A percentile compares a stretch with the other conserved stretches of the same genome.
Evolutionary conservation across 202 grass and related monocot genomes (phyloP).

Genomic region (Alloteropsis angusta): DNA sequence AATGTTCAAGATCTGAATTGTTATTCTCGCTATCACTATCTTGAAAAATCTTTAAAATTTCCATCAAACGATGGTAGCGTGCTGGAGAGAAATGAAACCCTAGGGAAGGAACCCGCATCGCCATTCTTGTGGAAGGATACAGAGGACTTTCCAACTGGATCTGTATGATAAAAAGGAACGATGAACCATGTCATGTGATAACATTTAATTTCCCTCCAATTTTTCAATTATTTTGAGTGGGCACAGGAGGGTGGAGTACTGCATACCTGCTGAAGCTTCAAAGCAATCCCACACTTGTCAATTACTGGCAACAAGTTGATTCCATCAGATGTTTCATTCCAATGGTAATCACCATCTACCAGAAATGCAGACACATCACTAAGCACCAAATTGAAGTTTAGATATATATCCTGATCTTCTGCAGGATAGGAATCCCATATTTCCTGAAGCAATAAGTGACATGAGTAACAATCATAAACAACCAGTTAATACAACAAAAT

Average conservation of each 20-base stretch:
- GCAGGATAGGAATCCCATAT: constrained; percentile 64
- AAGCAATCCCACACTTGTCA: constrained; percentile 84
- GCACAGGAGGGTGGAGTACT: neutral
- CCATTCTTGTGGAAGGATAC: constrained; percentile 85
- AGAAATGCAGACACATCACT: constrained; percentile 96
- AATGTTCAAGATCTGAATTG: constrained; percentile 42
- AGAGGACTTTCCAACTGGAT: constrained; percentile 81
- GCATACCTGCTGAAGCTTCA: constrained; percentile 91
- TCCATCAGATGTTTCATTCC: constrained; percentile 45
- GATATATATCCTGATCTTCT: constrained; percentile 73
- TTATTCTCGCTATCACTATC: constrained; percentile 44
- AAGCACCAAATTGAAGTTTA: constrained; percentile 91
- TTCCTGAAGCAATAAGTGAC: constrained; percentile 56
- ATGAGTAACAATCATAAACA: constrained; percentile 23
- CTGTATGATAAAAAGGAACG: constrained; percentile 35
- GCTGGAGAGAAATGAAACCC: constrained; percentile 97
- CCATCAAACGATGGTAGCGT: constrained; percentile 91
- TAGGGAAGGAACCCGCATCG: constrained; percentile 80
- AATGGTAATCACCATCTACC: constrained; percentile 86
- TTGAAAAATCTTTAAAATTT: constrained; percentile 78
- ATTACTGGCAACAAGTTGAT: constrained; percentile 70
- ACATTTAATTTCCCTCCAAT: neutral
- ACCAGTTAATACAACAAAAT: constrained; percentile 19
- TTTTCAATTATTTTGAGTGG: neutral
- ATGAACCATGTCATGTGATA: neutral